A percentile compares a stretch with the other conserved stretches of the same genome.
Conservation (phyloP, 78 protist species). For the Chrysochromulina tobinii region DNA sequence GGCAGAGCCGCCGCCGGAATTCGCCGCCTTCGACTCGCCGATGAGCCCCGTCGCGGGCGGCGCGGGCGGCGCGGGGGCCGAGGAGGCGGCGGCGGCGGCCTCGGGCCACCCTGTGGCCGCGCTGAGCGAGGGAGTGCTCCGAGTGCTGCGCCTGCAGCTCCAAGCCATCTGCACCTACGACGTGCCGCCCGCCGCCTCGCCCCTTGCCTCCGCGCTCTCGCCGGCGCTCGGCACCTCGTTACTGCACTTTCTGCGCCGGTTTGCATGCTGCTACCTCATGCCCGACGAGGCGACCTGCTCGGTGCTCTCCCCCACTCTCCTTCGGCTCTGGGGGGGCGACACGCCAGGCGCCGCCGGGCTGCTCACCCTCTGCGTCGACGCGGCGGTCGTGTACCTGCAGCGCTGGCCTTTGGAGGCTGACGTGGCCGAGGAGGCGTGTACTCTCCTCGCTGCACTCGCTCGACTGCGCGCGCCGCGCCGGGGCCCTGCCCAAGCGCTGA, state of each 20-base stretch:
- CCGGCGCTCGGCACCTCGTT: not conserved
- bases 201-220: not conserved
- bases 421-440: not conserved
- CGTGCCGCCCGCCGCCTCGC: not conserved
- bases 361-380: not conserved
- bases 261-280: not conserved
- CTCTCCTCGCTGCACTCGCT: not conserved
- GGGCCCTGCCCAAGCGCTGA: not conserved
- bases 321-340: not conserved
- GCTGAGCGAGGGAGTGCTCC: not conserved
- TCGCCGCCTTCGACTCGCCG: not conserved
- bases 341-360: not conserved
- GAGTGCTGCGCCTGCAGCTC: not conserved
- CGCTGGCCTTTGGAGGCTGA: not conserved
- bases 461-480: not conserved
- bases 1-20: not conserved
- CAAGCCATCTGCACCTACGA: not conserved
- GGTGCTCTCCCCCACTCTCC: not conserved
- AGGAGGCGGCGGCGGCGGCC: not conserved
- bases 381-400: not conserved
- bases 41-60: not conserved
- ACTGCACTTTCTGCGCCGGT: not conserved
- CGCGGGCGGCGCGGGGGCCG: not conserved
- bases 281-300: not conserved
- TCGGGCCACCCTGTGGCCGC: not conserved